A percentile compares a stretch with the other conserved stretches of the same genome.
phyloP scores from a whole-genome alignment of 495 filamentous ascomycete species.

The Pseudoneurospora amorphoporcata region DNA sequence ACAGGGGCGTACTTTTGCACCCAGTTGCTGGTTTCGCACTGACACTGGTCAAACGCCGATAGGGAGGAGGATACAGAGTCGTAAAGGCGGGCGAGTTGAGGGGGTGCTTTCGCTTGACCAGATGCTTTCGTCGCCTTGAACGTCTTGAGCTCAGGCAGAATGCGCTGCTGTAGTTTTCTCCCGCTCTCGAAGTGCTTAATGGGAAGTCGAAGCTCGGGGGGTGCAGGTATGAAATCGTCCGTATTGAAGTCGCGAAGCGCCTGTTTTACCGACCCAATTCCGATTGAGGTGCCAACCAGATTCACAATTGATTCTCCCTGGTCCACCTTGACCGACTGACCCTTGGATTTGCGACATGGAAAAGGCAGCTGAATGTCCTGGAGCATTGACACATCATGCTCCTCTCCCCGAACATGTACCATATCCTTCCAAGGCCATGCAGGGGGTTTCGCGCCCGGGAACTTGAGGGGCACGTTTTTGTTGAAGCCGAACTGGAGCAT shows the following conservation, averaged over 20 bases:
- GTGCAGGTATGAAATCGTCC: slow-evolving; percentile 28
- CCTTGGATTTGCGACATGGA: slow-evolving; percentile 39
- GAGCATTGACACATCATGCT: not conserved
- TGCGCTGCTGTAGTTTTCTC: slow-evolving; percentile 31
- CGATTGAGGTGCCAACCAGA: slow-evolving; percentile 20
- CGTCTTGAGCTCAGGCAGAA: slow-evolving; percentile 23
- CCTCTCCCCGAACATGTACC: slow-evolving; percentile 44
- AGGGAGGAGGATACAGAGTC: slow-evolving; percentile 46
- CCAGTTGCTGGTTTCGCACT: slow-evolving; percentile 70
- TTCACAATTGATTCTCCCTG: slow-evolving; percentile 35
- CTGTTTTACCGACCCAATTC: slow-evolving; percentile 16
- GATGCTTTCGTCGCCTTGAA: slow-evolving; percentile 3
- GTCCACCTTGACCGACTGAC: slow-evolving; percentile 30
- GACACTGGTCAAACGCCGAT: slow-evolving; percentile 70
- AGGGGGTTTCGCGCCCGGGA: slow-evolving; percentile 49
- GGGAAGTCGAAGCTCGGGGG: slow-evolving; percentile 36
- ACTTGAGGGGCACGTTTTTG: slow-evolving; percentile 32
- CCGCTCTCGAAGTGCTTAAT: slow-evolving; percentile 40
- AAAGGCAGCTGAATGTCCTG: not conserved
- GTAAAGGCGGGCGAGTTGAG: slow-evolving; percentile 52
- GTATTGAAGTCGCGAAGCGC: slow-evolving; percentile 22
- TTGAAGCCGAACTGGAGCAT: slow-evolving; percentile 23
- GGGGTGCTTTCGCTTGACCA: slow-evolving; percentile 32
- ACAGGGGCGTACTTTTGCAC: slow-evolving; percentile 76
- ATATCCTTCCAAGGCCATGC: slow-evolving; percentile 63